Evolutionary conservation across 306 rosid species (phyloP).

Genomic region (Styphnolobium japonicum): DNA sequence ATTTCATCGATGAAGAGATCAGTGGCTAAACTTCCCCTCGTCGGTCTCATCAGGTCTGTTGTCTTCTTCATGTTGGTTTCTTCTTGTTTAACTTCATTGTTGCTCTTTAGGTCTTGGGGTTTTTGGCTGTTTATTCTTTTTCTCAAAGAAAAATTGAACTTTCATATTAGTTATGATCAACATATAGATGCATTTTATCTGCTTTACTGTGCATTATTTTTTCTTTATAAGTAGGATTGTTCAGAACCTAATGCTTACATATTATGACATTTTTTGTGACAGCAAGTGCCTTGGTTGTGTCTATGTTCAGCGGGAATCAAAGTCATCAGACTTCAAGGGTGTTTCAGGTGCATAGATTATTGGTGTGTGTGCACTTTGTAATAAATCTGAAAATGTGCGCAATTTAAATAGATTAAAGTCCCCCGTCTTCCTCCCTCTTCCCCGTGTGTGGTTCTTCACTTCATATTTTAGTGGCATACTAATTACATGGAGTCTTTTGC

Average conservation of each 20-base stretch:
- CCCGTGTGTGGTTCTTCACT: background rate
- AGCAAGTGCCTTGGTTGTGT: slow-evolving; percentile 96
- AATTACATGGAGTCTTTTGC: background rate
- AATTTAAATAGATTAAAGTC: slow-evolving; percentile 9
- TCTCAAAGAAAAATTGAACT: background rate
- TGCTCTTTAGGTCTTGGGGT: background rate
- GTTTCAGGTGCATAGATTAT: slow-evolving; percentile 71
- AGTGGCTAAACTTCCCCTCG: slow-evolving; percentile 83
- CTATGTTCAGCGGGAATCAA: slow-evolving; percentile 87
- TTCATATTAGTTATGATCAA: background rate
- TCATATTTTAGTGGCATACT: slow-evolving; percentile 1
- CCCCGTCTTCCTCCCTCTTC: background rate
- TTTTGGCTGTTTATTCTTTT: background rate
- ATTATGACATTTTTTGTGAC: slow-evolving; percentile 33
- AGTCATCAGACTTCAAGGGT: slow-evolving; percentile 79
- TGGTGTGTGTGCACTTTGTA: slow-evolving; percentile 8
- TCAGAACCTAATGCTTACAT: slow-evolving; percentile 9
- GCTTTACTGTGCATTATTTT: background rate
- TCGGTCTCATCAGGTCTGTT: slow-evolving; percentile 87
- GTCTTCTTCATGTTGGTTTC: background rate
- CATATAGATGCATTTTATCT: background rate
- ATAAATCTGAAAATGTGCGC: slow-evolving; percentile 20
- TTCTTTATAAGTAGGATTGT: background rate
- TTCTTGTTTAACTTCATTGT: background rate
- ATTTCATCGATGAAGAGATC: slow-evolving; percentile 71